Evolutionary conservation across 805 yeast genomes (phyloP).

Genomic region (Lipomyces spencermartinsiae): DNA sequence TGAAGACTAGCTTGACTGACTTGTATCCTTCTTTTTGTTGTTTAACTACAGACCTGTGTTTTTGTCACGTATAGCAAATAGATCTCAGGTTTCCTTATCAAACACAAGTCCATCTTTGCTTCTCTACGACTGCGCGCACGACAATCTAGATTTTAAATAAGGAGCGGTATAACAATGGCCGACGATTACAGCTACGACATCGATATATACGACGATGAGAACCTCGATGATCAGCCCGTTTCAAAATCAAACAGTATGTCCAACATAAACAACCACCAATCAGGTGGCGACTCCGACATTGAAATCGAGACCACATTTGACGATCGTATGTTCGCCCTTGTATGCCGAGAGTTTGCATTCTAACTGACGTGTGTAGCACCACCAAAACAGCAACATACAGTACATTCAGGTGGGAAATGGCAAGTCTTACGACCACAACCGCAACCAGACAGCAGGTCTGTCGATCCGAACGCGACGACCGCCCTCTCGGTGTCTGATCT

Average conservation of each 20-base stretch:
- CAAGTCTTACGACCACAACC: conserved; percentile 21
- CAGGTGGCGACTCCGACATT: conserved; percentile 22
- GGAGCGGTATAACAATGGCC: conserved; percentile 22
- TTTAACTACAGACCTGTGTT: conserved; percentile 2
- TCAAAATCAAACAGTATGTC: conserved; percentile 8
- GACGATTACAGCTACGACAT: conserved; percentile 38
- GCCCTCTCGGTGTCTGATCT: conserved; percentile 35
- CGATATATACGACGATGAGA: conserved; percentile 37
- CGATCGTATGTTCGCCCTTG: conserved; percentile 3
- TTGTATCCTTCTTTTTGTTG: neutral
- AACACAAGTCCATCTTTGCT: neutral
- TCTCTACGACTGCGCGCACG: conserved; percentile 2
- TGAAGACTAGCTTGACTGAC: conserved; percentile 2
- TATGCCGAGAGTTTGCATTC: neutral
- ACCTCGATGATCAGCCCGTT: conserved; percentile 19
- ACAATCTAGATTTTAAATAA: neutral
- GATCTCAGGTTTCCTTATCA: neutral
- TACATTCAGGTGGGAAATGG: conserved; percentile 28
- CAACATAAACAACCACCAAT: neutral
- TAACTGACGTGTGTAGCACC: neutral
- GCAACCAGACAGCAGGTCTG: conserved; percentile 32
- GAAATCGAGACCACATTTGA: conserved; percentile 22
- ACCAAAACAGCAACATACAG: conserved; percentile 11
- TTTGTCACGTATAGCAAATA: conserved; percentile 4
- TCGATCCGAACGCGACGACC: conserved; percentile 32